Evolutionary conservation across 208 protist genomes (phyloP), one percentile per base, ranked within the genome.

Genomic region (Trypanosoma avium): DNA sequence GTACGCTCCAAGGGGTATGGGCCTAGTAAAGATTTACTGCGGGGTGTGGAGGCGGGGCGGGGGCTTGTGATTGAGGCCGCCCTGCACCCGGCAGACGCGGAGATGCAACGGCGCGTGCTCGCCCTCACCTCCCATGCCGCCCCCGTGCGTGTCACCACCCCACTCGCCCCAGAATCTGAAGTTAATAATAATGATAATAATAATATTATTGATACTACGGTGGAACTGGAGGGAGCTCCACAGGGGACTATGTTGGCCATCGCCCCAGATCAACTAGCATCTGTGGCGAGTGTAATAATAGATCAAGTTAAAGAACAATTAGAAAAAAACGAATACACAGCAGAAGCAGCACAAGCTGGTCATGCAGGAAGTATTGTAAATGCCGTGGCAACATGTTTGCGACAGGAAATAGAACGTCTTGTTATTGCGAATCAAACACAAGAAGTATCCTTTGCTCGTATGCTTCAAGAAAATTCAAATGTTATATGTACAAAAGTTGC

Each of bases 1-100:
- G 75, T 95, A 43, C 86, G 83, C 40, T 70, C 86, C 3, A 79
- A 79, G 19, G 89, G 84, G 38, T 91, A 88, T 59, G 86, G 85
- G 1, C 89, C 89, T 3, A 90, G 81, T 4, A 74, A 73, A 10
- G 81, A 95, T 40, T 57, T 95, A 0, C 50, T 95, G 13, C 72
- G 73, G 6, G 85, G 81, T 61, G 64, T 91, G 0, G 72, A 79
- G 17, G 72, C 73, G 0, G 30, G 69, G 24, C 75, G 61, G 8
- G 57, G 45, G 8, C 59, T 94, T 21, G 42, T 69, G 26, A 74
- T 94, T 8, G 81, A 92, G 77, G 84, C 87, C 6, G 42, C 58
- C 2, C 65, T 95, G 47, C 83, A 90, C 61, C 86, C 85, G 4
- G 70, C 77, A 22, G 89, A 95, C 56, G 75, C 74, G 12, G 71